These are phyloP conservation scores for Malassezia sp. DNA, from an alignment of 1,284 basidiomycete species.

Conservation along the genomic window DNA sequence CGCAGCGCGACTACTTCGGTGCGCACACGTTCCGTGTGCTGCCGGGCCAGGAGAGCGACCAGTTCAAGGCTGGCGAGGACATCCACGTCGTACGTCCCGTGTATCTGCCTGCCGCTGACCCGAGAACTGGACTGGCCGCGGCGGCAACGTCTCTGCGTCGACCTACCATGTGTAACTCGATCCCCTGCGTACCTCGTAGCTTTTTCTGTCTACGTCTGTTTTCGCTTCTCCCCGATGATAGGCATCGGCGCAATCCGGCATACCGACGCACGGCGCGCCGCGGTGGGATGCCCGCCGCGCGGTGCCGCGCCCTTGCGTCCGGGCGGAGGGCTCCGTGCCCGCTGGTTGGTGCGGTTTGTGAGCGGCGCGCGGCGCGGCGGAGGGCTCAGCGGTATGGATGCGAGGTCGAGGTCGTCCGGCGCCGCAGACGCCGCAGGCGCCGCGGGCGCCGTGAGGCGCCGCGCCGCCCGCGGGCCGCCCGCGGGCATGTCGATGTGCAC, in stretches of 20 bases:
- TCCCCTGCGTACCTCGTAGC: background rate
- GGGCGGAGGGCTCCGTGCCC: background rate
- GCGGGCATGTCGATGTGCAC: conserved; percentile 12
- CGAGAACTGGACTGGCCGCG: conserved; percentile 75
- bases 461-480: background rate
- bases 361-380: too few species aligned
- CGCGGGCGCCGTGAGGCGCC: background rate
- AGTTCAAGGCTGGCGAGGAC: conserved; percentile 63
- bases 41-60: conserved; percentile 35
- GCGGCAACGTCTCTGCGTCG: conserved; percentile 81
- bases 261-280: background rate
- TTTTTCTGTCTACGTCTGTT: background rate
- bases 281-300: background rate
- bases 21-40: conserved; percentile 30
- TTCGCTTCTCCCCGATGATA: background rate
- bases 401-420: conserved; percentile 11
- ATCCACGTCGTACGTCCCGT: too few species aligned
- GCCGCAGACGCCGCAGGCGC: background rate
- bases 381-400: conserved; percentile 11
- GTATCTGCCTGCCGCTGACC: too few species aligned
- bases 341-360: too few species aligned
- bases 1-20: conserved; percentile 57
- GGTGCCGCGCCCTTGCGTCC: background rate
- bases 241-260: conserved; percentile 15
- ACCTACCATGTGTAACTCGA: conserved; percentile 70